Evolutionary conservation across 441 rosid genomes (phyloP), one percentile per base, ranked within the genome.

Genomic region (Kokia cookei): DNA sequence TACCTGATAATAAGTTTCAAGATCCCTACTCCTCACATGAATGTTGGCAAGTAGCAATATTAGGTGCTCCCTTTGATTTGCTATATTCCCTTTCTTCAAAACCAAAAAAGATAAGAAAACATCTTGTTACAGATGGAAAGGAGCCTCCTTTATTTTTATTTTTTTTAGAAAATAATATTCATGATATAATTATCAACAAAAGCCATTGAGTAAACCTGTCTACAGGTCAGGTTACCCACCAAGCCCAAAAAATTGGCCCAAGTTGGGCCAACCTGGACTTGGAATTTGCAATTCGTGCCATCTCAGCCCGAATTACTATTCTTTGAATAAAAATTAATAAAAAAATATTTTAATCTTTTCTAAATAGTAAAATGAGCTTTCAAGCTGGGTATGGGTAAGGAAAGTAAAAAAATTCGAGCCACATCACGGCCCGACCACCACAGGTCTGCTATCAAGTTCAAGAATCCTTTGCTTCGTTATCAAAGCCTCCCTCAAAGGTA

Each of bases 61-160:
- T 67, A 96, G 85, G 80, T 96, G 99, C 84, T 96, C 99, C 87
- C 98, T 89, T 84, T 96, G 99, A 78, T 96, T 96, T 57, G 97
- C 99, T 71, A 93, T 94, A 86, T 96, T 96, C 82, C 99, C 99
- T 90, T 91, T 86, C 99, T 96, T 82, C 69, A 80, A 22, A 69
- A 75, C 65, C 76, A 83, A 74, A 63, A 78, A 43, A 76, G 48
- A 55, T 37, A 5, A 22, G 63, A 70, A 22, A 55, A 55, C 12
- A 55, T 19, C 47, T 35, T 12, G 72, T 69, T 69, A 69, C 19
- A 35, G 58, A 67, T 67, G 40, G 24, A 66, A 17, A 47, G 13
- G 40, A 47, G 24, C 57, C 50, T 48, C 71, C 55, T 47, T 66
- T 66, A 66, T 43, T 43, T 42, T 43, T 19, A 19, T 19, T 19